phyloP scores from a whole-genome alignment of 371 early-diverging fungal genomes.

The Mucor indicus region DNA sequence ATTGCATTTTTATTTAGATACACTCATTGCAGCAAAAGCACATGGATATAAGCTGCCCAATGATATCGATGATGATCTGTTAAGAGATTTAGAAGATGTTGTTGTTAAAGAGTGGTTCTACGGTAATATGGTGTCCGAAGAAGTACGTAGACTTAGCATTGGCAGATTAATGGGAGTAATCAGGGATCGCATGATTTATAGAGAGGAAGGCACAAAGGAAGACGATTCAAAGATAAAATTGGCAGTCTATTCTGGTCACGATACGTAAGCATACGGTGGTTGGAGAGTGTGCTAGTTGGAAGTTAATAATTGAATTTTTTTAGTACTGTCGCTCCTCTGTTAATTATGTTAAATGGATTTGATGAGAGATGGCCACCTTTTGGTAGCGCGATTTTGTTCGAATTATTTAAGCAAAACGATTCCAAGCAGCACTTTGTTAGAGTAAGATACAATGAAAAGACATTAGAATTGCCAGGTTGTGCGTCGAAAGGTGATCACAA shows the following conservation, averaged over 20 bases:
- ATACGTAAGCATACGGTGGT: conserved; percentile 50
- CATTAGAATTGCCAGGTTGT: conserved; percentile 62
- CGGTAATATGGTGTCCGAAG: conserved; percentile 25
- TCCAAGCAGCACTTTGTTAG: conserved; percentile 61
- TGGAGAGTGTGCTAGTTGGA: no score
- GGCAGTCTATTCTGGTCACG: conserved; percentile 77
- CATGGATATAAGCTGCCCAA: conserved; percentile 49
- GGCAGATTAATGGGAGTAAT: conserved; percentile 58
- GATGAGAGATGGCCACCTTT: conserved; percentile 55
- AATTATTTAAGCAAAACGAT: conserved; percentile 54
- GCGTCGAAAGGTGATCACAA: conserved; percentile 52
- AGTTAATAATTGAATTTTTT: neutral
- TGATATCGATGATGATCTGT: conserved; percentile 40
- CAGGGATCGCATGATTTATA: conserved; percentile 40
- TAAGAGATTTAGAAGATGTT: conserved; percentile 31
- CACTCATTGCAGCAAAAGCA: conserved; percentile 40
- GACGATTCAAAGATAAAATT: conserved; percentile 48
- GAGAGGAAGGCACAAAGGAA: conserved; percentile 23
- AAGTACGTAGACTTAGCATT: conserved; percentile 46
- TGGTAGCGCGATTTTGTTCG: conserved; percentile 59
- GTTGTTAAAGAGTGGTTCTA: conserved; percentile 48
- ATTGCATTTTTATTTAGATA: conserved; percentile 22
- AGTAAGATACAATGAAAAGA: conserved; percentile 66
- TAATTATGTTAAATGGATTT: conserved; percentile 55
- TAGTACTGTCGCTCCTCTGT: conserved; percentile 66